Evolutionary conservation across 2,329 filamentous ascomycete genomes (phyloP).

Genomic region (Verticillium dahliae): DNA sequence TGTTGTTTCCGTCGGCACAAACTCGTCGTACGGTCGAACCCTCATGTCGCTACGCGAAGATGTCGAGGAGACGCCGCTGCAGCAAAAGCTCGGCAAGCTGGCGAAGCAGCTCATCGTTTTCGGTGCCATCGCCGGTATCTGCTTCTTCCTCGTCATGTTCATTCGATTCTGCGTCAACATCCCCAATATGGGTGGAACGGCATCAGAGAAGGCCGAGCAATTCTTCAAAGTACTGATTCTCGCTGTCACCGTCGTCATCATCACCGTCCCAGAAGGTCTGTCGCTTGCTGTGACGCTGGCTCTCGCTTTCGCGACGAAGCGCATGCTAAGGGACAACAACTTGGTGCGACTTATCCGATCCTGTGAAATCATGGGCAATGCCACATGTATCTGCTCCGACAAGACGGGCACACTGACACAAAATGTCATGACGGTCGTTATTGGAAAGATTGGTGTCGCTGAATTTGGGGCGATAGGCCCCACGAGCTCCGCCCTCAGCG

Average conservation of each 20-base stretch:
- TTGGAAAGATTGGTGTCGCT: slow-evolving; percentile 45
- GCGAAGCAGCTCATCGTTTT: slow-evolving; percentile 63
- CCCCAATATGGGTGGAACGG: slow-evolving; percentile 15
- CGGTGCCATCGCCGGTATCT: slow-evolving; percentile 29
- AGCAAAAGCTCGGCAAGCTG: slow-evolving; percentile 69
- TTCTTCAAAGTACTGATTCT: slow-evolving; percentile 54
- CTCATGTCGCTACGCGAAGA: slow-evolving; percentile 74
- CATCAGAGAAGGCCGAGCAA: slow-evolving; percentile 44
- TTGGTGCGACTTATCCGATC: slow-evolving; percentile 52
- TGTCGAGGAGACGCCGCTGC: slow-evolving; percentile 70
- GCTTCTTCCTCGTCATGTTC: slow-evolving; percentile 35
- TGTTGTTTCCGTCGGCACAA: slow-evolving; percentile 66
- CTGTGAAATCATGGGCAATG: slow-evolving; percentile 59
- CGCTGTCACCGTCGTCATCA: slow-evolving; percentile 52
- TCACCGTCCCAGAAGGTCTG: slow-evolving; percentile 55
- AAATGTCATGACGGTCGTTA: slow-evolving; percentile 56
- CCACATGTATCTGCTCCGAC: slow-evolving; percentile 58
- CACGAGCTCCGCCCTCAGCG: slow-evolving; percentile 12
- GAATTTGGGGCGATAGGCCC: slow-evolving; percentile 24
- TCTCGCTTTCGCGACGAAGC: slow-evolving; percentile 54
- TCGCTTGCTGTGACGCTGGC: slow-evolving; percentile 56
- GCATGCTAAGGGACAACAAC: slow-evolving; percentile 59
- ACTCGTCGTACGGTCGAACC: slow-evolving; percentile 71
- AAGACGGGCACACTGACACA: slow-evolving; percentile 61
- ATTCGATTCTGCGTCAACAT: slow-evolving; percentile 30